phyloP scores from a whole-genome alignment of 208 protist species.

The Trypanosoma cruzi region DNA sequence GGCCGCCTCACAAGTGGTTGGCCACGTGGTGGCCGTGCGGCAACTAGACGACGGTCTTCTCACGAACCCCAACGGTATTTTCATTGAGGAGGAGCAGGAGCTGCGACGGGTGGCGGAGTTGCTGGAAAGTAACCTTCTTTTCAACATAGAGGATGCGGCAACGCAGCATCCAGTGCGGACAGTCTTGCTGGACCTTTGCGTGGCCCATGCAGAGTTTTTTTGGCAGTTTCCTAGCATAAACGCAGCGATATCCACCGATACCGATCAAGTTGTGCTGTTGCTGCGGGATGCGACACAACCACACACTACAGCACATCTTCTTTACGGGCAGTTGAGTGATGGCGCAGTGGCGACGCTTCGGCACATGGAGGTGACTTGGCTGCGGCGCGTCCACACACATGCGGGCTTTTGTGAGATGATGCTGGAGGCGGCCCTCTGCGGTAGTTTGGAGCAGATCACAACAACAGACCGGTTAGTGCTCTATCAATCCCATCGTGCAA shows the following conservation, averaged over 20 bases:
- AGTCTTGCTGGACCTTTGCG: slow-evolving; percentile 32
- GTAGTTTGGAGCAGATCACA: slow-evolving; percentile 11
- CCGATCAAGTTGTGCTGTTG: slow-evolving; percentile 12
- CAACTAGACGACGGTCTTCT: slow-evolving; percentile 14
- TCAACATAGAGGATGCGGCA: slow-evolving; percentile 34
- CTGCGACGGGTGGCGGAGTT: slow-evolving; percentile 37
- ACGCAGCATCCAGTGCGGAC: slow-evolving; percentile 34
- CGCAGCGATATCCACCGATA: slow-evolving; percentile 6
- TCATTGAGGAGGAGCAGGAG: slow-evolving; percentile 52
- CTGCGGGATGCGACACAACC: slow-evolving; percentile 19
- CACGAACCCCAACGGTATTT: slow-evolving; percentile 66
- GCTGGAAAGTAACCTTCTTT: slow-evolving; percentile 43
- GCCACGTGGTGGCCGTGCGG: slow-evolving; percentile 9
- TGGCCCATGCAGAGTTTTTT: slow-evolving; percentile 31
- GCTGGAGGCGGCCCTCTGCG: slow-evolving; percentile 38
- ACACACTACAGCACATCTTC: slow-evolving; percentile 20
- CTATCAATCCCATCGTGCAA: slow-evolving; percentile 50
- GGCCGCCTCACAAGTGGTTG: slow-evolving; percentile 23
- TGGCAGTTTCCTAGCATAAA: slow-evolving; percentile 24
- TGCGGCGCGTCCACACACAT: slow-evolving; percentile 80
- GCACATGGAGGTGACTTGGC: slow-evolving; percentile 57
- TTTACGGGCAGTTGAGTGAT: slow-evolving; percentile 24
- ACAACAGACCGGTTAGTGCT: slow-evolving; percentile 75
- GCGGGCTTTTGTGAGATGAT: slow-evolving; percentile 53
- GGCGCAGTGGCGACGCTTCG: slow-evolving; percentile 17